A percentile compares a stretch with the other conserved stretches of the same genome.
Evolutionary conservation across 495 filamentous ascomycete species (phyloP).

Genomic region (Lasiosphaeris hirsuta): DNA sequence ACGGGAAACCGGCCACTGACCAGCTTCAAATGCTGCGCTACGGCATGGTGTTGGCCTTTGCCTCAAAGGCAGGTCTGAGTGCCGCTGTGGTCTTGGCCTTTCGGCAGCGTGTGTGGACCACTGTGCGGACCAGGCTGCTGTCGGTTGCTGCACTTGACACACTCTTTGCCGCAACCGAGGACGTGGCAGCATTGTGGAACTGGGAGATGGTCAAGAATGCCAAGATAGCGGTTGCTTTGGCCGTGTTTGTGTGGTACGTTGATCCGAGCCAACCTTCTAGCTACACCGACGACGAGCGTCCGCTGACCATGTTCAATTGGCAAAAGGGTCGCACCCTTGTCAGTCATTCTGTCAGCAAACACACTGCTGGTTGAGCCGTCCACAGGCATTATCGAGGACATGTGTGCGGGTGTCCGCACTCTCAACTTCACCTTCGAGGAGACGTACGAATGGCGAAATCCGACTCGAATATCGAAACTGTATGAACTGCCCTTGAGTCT

Average conservation of each 20-base stretch:
- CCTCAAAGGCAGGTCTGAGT: conserved; percentile 35
- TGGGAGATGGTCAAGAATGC: conserved; percentile 33
- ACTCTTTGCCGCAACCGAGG: conserved; percentile 34
- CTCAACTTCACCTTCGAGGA: conserved; percentile 38
- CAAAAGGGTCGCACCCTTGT: conserved; percentile 28
- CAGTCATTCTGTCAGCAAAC: conserved; percentile 37
- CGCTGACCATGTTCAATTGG: neutral
- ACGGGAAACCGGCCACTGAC: conserved; percentile 29
- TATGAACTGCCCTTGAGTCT: conserved; percentile 29
- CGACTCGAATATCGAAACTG: conserved; percentile 23
- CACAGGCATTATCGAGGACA: conserved; percentile 7
- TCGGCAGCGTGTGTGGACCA: conserved; percentile 36
- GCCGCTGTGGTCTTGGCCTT: conserved; percentile 32
- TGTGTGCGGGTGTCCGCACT: conserved; percentile 29
- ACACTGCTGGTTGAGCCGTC: conserved; percentile 32
- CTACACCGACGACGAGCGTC: neutral
- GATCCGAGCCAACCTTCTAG: neutral
- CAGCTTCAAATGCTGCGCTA: conserved; percentile 40
- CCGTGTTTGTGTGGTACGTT: conserved; percentile 33
- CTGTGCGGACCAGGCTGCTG: conserved; percentile 32
- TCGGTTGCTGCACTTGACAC: conserved; percentile 34
- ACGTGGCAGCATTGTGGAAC: conserved; percentile 27
- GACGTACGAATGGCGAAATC: conserved; percentile 33
- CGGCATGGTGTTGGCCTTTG: conserved; percentile 33
- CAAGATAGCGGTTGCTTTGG: conserved; percentile 30